Evolutionary conservation across 2,329 filamentous ascomycete species (phyloP), one percentile per base, ranked within the genome.

Genomic region (Pseudogymnoascus sp.): DNA sequence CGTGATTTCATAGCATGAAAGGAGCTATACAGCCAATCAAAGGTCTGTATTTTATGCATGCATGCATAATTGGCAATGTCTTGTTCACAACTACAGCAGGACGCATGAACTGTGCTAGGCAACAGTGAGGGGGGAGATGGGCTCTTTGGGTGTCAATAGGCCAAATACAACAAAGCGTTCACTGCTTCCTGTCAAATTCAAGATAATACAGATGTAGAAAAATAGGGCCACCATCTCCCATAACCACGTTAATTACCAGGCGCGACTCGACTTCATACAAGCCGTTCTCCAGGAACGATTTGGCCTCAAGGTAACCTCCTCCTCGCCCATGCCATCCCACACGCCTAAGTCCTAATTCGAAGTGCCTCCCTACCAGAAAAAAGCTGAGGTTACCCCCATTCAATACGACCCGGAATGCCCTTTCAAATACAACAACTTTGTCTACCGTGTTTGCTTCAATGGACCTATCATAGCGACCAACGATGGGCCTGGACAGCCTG

Each of bases 361-460:
- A 56, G 36, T 50, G 12, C 7, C 12, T n/a, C 16, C 5, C 18
- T 21, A 44, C 16, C 12, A 62, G 59, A 44, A 62, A 16, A 44
- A 62, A 3, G 66, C 62, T 23, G 53, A 68, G 28, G 67, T 73
- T 46, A 59, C 36, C 12, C 71, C 70, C 8, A 69, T 75, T 53
- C 67, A 72, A 66, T 74, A 75, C 62, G 71, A 75, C 31, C 69
- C 72, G 25, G 66, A 71, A 50, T 69, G 66, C 60, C 70, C 70
- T 12, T 75, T 74, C 69, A 72, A 71, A 53, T 74, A 74, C 67
- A 74, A 75, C 66, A 75, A 74, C 66, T 75, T 75, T 61, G 69
- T 75, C 28, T 75, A 75, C 65, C 70, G 62, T 37, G 63, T 75
- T 62, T 64, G 2, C 12, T 14, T 50, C 40, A 11, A 14, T 25